These are phyloP conservation scores for Colletotrichum sublineola DNA, from an alignment of 2,329 filamentous ascomycete genomes.

Conservation along the genomic window DNA sequence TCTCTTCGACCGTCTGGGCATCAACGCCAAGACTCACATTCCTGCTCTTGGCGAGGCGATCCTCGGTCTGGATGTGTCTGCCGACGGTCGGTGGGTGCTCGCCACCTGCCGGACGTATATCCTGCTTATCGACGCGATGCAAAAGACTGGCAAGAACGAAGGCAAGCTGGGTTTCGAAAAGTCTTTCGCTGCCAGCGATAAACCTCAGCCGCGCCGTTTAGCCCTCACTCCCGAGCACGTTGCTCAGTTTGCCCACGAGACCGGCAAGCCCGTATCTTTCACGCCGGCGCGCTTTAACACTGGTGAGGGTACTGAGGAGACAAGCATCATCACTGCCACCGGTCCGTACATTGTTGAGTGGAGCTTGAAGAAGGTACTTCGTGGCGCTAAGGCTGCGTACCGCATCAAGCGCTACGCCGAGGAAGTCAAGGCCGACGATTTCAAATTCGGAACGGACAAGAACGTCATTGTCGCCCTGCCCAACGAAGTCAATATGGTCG, in stretches of 20 bases:
- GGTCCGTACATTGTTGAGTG: constrained; percentile 98
- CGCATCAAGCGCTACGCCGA: constrained; percentile 97
- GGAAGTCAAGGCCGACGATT: constrained; percentile 97
- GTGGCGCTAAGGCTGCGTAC: constrained; percentile 87
- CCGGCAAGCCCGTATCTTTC: constrained; percentile 86
- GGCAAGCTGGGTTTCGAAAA: constrained; percentile 99
- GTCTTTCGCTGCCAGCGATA: constrained; percentile 90
- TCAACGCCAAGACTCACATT: constrained; percentile 97
- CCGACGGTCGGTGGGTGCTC: constrained; percentile 95
- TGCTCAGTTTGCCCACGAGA: constrained; percentile 97
- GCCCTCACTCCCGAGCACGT: constrained; percentile 92
- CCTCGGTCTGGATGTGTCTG: constrained; percentile 93
- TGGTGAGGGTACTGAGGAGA: constrained; percentile 83
- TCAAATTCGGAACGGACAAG: constrained; percentile 97
- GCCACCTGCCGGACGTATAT: constrained; percentile 96
- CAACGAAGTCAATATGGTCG: constrained; percentile 98
- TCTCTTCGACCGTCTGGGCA: constrained; percentile 94
- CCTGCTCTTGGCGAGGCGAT: constrained; percentile 96
- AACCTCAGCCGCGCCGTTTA: constrained; percentile 92
- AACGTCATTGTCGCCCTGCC: constrained; percentile 97
- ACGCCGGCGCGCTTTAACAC: constrained; percentile 96
- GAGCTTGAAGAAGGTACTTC: constrained; percentile 91
- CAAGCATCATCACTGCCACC: constrained; percentile 95
- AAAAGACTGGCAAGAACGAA: constrained; percentile 94
- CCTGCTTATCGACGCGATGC: constrained; percentile 89